Percentiles rank a stretch among this genome's conserved stretches.
These are phyloP conservation scores for Carex myosuroides DNA, from an alignment of 176 grass and related monocot genomes.

Conservation along the genomic window DNA sequence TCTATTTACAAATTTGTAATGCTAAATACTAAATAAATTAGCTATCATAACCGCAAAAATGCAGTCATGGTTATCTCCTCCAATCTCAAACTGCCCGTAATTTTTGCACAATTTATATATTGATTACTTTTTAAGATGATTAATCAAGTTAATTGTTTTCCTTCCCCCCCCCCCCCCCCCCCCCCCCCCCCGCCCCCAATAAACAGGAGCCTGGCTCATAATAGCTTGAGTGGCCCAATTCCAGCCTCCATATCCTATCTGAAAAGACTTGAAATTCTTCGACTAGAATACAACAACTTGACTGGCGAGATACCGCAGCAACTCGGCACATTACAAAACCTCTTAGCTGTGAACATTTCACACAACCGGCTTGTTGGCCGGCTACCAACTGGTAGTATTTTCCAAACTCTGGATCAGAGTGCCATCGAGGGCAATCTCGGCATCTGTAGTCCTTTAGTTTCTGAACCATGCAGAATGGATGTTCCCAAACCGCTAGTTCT, in stretches of 20 bases:
- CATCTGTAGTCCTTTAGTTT: conserved; percentile 71
- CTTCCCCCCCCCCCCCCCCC: neutral
- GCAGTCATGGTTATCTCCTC: too few species aligned
- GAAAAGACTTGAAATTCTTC: conserved; percentile 81
- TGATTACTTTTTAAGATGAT: neutral
- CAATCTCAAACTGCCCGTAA: neutral
- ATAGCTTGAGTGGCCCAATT: conserved; percentile 57
- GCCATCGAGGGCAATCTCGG: conserved; percentile 85
- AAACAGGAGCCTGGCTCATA: conserved; percentile 77
- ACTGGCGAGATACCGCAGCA: conserved; percentile 87
- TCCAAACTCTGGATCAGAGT: conserved; percentile 82
- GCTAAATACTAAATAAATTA: too few species aligned
- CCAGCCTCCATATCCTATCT: conserved; percentile 48
- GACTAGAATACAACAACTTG: conserved; percentile 71
- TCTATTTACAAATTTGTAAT: too few species aligned
- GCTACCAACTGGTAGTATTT: conserved; percentile 59
- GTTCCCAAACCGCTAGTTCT: conserved; percentile 89
- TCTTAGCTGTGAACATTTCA: conserved; percentile 81
- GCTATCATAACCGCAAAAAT: too few species aligned
- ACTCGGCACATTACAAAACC: conserved; percentile 55
- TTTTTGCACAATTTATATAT: neutral
- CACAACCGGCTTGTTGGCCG: conserved; percentile 79
- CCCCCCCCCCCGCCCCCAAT: neutral
- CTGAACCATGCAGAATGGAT: conserved; percentile 77
- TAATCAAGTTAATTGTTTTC: neutral